Evolutionary conservation across 805 yeast species (phyloP).

Genomic region (Candida oleophila): DNA sequence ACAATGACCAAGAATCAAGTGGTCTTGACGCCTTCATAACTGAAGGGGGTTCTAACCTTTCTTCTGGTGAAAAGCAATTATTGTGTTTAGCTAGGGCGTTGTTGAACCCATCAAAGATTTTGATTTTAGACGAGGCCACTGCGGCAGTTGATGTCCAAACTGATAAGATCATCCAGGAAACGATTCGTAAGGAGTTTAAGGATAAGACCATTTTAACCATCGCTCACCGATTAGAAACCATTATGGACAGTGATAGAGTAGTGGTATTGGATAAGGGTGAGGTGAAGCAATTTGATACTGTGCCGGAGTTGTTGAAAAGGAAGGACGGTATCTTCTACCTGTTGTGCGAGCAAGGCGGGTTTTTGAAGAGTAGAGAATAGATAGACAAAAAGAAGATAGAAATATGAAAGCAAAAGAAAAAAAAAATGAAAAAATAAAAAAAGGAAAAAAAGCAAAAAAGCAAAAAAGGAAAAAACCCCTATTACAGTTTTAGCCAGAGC

Average conservation of each 20-base stretch:
- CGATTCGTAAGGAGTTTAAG: conserved; percentile 23
- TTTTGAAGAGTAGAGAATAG: conserved; percentile 8
- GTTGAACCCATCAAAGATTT: conserved; percentile 15
- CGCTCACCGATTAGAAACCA: conserved; percentile 27
- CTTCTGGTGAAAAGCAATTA: conserved; percentile 24
- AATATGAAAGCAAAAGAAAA: not conserved
- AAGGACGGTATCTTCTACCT: conserved; percentile 30
- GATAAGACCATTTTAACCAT: conserved; percentile 27
- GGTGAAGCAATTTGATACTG: conserved; percentile 29
- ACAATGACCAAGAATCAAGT: conserved; percentile 3
- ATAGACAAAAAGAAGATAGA: not conserved
- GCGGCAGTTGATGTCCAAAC: conserved; percentile 30
- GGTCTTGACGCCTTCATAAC: conserved; percentile 13
- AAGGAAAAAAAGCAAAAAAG: not conserved
- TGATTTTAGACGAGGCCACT: conserved; percentile 26
- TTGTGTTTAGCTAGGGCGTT: conserved; percentile 25
- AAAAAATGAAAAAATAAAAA: not conserved
- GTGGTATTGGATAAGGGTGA: conserved; percentile 23
- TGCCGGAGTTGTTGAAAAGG: conserved; percentile 27
- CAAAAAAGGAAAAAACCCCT: not conserved
- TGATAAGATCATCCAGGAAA: conserved; percentile 25
- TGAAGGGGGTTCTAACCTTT: conserved; percentile 26
- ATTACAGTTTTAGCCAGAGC: too few species aligned
- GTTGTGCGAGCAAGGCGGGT: conserved; percentile 40
- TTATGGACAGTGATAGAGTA: conserved; percentile 26